A percentile compares a stretch with the other conserved stretches of the same genome.
phyloP scores from a whole-genome alignment of 73 alveolate species.

The Paramecium sonneborni region DNA sequence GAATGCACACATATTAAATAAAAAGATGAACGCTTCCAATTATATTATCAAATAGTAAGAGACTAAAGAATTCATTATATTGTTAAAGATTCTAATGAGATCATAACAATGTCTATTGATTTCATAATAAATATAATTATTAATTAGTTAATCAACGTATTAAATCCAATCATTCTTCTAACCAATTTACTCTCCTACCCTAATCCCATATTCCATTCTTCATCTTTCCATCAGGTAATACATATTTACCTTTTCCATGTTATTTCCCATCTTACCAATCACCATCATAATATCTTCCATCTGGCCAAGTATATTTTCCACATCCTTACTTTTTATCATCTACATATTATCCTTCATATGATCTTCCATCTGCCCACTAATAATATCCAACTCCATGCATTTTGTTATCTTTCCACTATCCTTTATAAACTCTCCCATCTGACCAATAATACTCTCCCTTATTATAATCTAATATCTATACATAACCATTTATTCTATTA shows the following conservation, averaged over 20 bases:
- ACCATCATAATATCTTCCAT: slow-evolving; percentile 41
- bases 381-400: slow-evolving; percentile 75
- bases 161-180: background rate
- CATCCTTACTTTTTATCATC: slow-evolving; percentile 15
- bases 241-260: slow-evolving; percentile 36
- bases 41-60: no score
- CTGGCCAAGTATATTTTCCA: slow-evolving; percentile 38
- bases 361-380: slow-evolving; percentile 82
- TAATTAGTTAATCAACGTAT: no score
- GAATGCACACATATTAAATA: no score
- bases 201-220: slow-evolving; percentile 16
- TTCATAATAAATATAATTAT: no score
- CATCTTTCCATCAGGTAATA: background rate
- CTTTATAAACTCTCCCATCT: slow-evolving; percentile 79
- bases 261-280: slow-evolving; percentile 34
- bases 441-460: slow-evolving; percentile 70
- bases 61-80: no score
- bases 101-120: no score
- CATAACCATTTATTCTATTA: slow-evolving; percentile 72
- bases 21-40: no score
- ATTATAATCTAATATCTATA: background rate
- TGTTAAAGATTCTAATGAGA: no score
- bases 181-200: slow-evolving; percentile 26
- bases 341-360: slow-evolving; percentile 79
- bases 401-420: slow-evolving; percentile 76